Evolutionary conservation across 768 basidiomycete species (phyloP), one percentile per base, ranked within the genome.

Genomic region (Paxillus ammoniavirescens): DNA sequence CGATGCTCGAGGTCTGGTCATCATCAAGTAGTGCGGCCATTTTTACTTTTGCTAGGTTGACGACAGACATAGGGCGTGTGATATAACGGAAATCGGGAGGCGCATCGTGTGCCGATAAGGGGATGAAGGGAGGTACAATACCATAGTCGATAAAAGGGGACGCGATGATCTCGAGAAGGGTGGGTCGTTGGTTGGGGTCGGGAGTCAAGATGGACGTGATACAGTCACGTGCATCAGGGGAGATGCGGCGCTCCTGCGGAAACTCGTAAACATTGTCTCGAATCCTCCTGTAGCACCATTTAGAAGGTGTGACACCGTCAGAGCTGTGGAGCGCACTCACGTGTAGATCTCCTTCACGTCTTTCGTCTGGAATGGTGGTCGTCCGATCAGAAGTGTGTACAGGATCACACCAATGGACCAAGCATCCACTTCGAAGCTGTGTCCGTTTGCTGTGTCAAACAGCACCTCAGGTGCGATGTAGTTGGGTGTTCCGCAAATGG

Each of bases 311-410:
- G 40, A 10, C 3, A 35, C 1, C 2, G 10, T 44, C 2, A 13
- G 50, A 45, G 33, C 2, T 35, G 6, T 37, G 26, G 52, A n/a
- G 42, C 31, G 47, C 2, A 66, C 84, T 70, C 65, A 89, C 89
- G 93, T 87, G 74, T 98, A 97, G 55, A 98, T 98, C 10, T 84
- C 86, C 72, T 98, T 97, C 63, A 98, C 93, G 49, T 98, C 94
- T 67, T 97, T 94, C 14, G 94, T 98, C 70, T 99, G 97, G 77
- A 99, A 99, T 1, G 96, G 96, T 1, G 96, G 96, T n/a, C 89
- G 85, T 12, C 97, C 97, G 31, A 98, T 79, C 31, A 96, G 76
- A 48, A 98, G 84, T 1, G 96, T 99, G 66, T 98, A 98, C 58
- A 98, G 74, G 55, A 98, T 98, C 50, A 99, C 96, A 13, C 96